A percentile compares a stretch with the other conserved stretches of the same genome.
Conservation (phyloP, 2,329 filamentous ascomycete species). For the Plectosphaerella sp. region DNA sequence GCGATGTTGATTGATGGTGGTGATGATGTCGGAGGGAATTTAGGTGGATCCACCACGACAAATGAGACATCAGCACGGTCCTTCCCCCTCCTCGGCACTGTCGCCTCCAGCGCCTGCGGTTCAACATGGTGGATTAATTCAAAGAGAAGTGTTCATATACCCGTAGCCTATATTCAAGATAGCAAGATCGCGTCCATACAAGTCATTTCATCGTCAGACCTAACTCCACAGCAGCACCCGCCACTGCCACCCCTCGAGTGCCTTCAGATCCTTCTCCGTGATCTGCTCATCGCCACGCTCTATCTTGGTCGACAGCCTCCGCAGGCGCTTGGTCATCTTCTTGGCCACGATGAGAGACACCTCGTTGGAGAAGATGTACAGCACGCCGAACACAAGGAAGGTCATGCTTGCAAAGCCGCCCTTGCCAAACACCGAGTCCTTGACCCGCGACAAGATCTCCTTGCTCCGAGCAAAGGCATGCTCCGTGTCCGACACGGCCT, state of each 20-base stretch:
- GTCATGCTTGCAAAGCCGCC: constrained; percentile 44
- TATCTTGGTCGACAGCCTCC: constrained; percentile 40
- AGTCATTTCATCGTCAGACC: background rate
- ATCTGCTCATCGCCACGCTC: constrained; percentile 42
- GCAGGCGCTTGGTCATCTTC: constrained; percentile 46
- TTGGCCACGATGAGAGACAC: constrained; percentile 50
- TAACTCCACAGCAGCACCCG: constrained; percentile 38
- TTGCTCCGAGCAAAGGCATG: constrained; percentile 51
- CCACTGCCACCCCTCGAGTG: constrained; percentile 54
- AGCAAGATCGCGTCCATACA: background rate
- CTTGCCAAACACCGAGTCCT: constrained; percentile 36
- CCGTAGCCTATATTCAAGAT: background rate
- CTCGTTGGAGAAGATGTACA: constrained; percentile 57
- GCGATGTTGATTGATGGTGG: background rate
- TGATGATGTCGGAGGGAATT: background rate
- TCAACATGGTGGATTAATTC: background rate
- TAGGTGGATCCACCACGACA: background rate
- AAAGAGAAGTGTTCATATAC: background rate
- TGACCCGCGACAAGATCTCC: constrained; percentile 44
- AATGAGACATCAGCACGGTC: background rate
- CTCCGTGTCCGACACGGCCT: constrained; percentile 47
- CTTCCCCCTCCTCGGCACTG: background rate
- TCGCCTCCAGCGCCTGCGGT: background rate
- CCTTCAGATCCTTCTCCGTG: constrained; percentile 42
- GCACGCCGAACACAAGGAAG: constrained; percentile 50